Evolutionary conservation across 805 yeast genomes (phyloP).

Genomic region (Saccharomycopsis sp.): DNA sequence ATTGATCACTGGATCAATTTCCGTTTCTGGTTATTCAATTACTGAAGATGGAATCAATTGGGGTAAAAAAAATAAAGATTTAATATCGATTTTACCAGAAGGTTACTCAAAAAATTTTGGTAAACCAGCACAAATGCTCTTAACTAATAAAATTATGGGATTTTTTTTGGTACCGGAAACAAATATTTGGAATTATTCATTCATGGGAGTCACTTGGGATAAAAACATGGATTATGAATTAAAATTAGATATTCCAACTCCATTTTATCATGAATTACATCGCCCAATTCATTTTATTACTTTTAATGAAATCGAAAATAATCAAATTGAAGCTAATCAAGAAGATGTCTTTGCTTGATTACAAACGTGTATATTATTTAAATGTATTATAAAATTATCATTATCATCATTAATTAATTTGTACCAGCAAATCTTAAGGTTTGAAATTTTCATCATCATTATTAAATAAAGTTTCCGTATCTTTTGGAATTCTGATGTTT

Average conservation of each 20-base stretch:
- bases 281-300: constrained; percentile 80
- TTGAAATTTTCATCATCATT: too few species aligned
- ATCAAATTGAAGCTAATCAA: constrained; percentile 52
- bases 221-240: constrained; percentile 46
- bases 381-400: too few species aligned
- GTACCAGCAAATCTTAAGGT: too few species aligned
- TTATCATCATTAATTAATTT: background rate
- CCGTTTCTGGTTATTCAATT: constrained; percentile 56
- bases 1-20: constrained; percentile 75
- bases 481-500: constrained; percentile 7
- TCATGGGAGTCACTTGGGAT: constrained; percentile 78
- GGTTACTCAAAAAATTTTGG: constrained; percentile 60
- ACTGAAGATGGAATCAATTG: constrained; percentile 61
- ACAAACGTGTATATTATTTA: background rate
- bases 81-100: constrained; percentile 43
- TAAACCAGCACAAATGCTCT: constrained; percentile 51
- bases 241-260: constrained; percentile 69
- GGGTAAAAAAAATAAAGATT: constrained; percentile 59
- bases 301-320: constrained; percentile 56
- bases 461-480: background rate
- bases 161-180: constrained; percentile 79
- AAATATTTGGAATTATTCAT: constrained; percentile 83
- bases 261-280: constrained; percentile 78
- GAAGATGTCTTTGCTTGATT: constrained; percentile 47
- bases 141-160: constrained; percentile 71